Base-by-base conservation (phyloP, 495 filamentous ascomycete species). In the Hyaloscypha bicolor region DNA sequence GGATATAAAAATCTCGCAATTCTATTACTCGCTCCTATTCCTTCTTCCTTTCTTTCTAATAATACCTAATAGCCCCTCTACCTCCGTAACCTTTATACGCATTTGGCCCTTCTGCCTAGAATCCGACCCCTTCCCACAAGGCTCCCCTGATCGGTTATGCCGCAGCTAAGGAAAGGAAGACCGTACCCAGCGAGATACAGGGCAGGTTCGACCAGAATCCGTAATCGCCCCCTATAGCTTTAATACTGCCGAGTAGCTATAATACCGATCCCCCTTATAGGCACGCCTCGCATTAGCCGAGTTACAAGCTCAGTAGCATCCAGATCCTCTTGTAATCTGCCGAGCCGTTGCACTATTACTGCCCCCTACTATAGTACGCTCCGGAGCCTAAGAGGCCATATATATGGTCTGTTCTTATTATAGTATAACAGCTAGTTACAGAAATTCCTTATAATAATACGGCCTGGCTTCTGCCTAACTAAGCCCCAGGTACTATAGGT, bases 131-230 rank as follows among this genome's bases (percentile, higher is more conserved):
- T 66, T 70, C 59, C 59, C 59, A 30, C 59, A 31, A 63, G 65
- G 64, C 57, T 64, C 60, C 60, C 64, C 64, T 67, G 53, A 58
- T 64, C 64, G 53, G 68, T 59, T 60, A 70, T 45, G 64, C 68
- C 64, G 68, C 64, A 70, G 64, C 63, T 70, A n/a, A n/a, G n/a
- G n/a, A n/a, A 52, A 66, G n/a, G 65, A 67, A 63, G 52, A 66
- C 58, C 53, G 53, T 56, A n/a, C 60, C 64, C 64, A 63, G 59
- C 58, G 56, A 67, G 51, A 59, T 70, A 48, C 64, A 64, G 64
- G 68, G 64, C 64, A 70, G 68, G 59, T n/a, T 70, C 67, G 60
- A 67, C 59, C 68, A 67, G 65, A 70, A 67, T 67, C 58, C 58
- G 21, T 31, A 48, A 67, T 70, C 58, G 57, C 32, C 58, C n/a